phyloP scores from a whole-genome alignment of 192 early-diverging fungal genomes.

The Haplosporangium gracile region DNA sequence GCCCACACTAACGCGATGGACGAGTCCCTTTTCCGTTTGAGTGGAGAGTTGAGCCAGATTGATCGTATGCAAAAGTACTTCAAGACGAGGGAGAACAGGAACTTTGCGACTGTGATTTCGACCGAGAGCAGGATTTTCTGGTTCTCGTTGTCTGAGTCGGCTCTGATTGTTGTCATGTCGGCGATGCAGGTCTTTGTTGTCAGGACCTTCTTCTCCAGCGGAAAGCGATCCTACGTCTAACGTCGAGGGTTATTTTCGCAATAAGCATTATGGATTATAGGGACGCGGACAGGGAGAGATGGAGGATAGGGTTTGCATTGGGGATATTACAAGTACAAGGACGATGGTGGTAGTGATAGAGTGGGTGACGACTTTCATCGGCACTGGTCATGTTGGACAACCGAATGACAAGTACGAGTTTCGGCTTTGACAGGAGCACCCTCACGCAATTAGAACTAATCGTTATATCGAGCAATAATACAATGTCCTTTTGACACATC shows the following conservation, averaged over 20 bases:
- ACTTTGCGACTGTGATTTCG: constrained; percentile 89
- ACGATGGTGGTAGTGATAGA: background rate
- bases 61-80: constrained; percentile 91
- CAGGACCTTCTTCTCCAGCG: constrained; percentile 89
- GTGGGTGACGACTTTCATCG: no score
- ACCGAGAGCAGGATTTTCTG: constrained; percentile 92
- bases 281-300: background rate
- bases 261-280: background rate
- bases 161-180: constrained; percentile 86
- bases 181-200: constrained; percentile 96
- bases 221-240: constrained; percentile 71
- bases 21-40: constrained; percentile 73
- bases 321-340: background rate
- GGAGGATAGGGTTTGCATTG: background rate
- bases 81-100: constrained; percentile 91
- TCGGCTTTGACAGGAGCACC: no score
- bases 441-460: no score
- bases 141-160: constrained; percentile 87
- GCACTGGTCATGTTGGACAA: no score
- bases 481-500: no score
- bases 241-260: background rate
- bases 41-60: constrained; percentile 74
- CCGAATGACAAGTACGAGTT: no score
- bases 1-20: constrained; percentile 66
- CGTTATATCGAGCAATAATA: no score